Conservation (phyloP, 768 basidiomycete species). For the Tricholoma bakamatsutake region DNA sequence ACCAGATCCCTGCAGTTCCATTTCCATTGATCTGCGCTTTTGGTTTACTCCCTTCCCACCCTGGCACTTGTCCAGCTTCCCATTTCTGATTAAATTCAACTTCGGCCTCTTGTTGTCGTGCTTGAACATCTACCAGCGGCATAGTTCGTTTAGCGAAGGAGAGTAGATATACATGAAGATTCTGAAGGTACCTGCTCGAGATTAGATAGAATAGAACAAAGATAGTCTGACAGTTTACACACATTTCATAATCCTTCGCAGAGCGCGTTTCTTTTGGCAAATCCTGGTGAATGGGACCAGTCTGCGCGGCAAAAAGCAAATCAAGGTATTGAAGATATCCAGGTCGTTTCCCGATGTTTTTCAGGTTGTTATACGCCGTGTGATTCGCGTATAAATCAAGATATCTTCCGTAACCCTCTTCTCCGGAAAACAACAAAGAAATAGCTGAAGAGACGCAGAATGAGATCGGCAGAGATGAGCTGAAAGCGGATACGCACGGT, state of each 20-base stretch:
- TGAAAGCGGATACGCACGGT: slow-evolving; percentile 53
- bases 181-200: slow-evolving; percentile 67
- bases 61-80: slow-evolving; percentile 69
- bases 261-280: slow-evolving; percentile 61
- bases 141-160: slow-evolving; percentile 83
- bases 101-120: slow-evolving; percentile 57
- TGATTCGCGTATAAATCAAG: slow-evolving; percentile 90
- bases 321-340: slow-evolving; percentile 95
- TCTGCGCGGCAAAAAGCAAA: slow-evolving; percentile 62
- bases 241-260: slow-evolving; percentile 78
- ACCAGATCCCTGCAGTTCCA: slow-evolving; percentile 75
- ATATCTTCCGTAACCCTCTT: slow-evolving; percentile 93
- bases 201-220: slow-evolving; percentile 5
- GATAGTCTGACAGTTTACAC: slow-evolving; percentile 23
- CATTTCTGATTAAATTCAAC: slow-evolving; percentile 74
- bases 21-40: slow-evolving; percentile 41
- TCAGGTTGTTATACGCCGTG: slow-evolving; percentile 84
- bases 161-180: slow-evolving; percentile 75
- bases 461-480: slow-evolving; percentile 3
- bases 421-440: slow-evolving; percentile 88
- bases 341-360: slow-evolving; percentile 74
- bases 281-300: slow-evolving; percentile 58
- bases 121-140: slow-evolving; percentile 74
- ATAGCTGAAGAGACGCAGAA: slow-evolving; percentile 43
- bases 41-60: slow-evolving; percentile 56